phyloP scores from a whole-genome alignment of 2,329 filamentous ascomycete genomes.

The Aspergillus floridensis region DNA sequence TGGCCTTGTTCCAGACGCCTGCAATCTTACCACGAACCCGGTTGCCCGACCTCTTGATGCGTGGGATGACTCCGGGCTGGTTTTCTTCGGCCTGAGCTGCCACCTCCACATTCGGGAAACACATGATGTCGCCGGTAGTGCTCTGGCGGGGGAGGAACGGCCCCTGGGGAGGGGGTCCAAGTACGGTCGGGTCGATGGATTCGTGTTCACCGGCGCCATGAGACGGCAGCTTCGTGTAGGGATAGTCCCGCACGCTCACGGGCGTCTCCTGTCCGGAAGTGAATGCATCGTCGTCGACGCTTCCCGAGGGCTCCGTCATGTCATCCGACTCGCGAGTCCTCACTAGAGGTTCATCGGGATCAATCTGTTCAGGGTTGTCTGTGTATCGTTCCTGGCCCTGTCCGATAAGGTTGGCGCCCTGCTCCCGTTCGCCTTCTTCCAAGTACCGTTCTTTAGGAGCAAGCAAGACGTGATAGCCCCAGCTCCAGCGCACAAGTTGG shows the following conservation, averaged over 20 bases:
- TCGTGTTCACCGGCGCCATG: conserved; percentile 21
- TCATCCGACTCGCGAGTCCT: conserved; percentile 35
- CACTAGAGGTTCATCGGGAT: conserved; percentile 37
- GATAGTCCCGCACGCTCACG: conserved; percentile 31
- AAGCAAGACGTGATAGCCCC: conserved; percentile 94
- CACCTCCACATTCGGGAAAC: conserved; percentile 50
- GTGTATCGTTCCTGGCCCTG: conserved; percentile 41
- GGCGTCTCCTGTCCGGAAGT: conserved; percentile 43
- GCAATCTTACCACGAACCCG: conserved; percentile 20
- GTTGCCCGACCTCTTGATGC: conserved; percentile 24
- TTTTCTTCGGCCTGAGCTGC: conserved; percentile 25
- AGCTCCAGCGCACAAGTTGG: conserved; percentile 93
- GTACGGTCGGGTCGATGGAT: conserved; percentile 21
- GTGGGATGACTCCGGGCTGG: conserved; percentile 30
- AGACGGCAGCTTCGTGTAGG: conserved; percentile 35
- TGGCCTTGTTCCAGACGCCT: conserved; percentile 22
- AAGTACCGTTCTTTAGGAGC: conserved; percentile 67
- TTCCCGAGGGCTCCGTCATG: conserved; percentile 5
- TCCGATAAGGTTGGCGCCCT: conserved; percentile 35
- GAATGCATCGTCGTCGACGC: conserved; percentile 24
- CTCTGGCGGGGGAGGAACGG: conserved; percentile 40
- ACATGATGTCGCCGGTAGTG: conserved; percentile 57
- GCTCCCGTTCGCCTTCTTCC: conserved; percentile 42
- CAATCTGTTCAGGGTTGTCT: conserved; percentile 39
- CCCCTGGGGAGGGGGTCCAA: conserved; percentile 33